phyloP scores from a whole-genome alignment of 2,329 filamentous ascomycete species.

The Mollisia scopiformis region DNA sequence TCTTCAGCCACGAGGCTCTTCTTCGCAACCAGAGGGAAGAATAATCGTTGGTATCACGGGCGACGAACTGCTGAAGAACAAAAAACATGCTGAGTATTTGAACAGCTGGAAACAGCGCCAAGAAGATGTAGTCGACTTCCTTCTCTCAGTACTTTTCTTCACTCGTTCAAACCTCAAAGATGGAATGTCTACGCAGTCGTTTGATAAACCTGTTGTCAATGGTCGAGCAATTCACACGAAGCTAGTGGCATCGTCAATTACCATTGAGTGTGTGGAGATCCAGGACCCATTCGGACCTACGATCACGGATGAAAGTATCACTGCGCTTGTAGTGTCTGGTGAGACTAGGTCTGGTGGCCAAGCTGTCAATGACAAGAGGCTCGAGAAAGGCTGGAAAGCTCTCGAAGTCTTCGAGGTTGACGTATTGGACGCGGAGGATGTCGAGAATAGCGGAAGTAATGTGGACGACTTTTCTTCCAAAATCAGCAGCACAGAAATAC shows the following conservation, averaged over 20 bases:
- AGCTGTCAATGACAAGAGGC: slow-evolving; percentile 83
- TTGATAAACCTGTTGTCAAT: slow-evolving; percentile 38
- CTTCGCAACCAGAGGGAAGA: slow-evolving; percentile 48
- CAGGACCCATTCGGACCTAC: slow-evolving; percentile 90
- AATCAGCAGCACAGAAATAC: slow-evolving; percentile 89
- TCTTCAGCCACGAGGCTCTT: slow-evolving; percentile 51
- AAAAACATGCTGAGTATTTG: slow-evolving; percentile 81
- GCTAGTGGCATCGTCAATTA: slow-evolving; percentile 62
- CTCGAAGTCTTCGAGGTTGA: slow-evolving; percentile 88
- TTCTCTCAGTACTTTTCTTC: slow-evolving; percentile 62
- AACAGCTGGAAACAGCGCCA: slow-evolving; percentile 81
- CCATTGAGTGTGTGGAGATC: slow-evolving; percentile 81
- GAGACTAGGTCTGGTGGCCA: slow-evolving; percentile 85
- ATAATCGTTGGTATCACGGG: slow-evolving; percentile 88
- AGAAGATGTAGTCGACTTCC: slow-evolving; percentile 69
- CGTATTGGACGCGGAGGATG: slow-evolving; percentile 73
- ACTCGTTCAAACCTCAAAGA: slow-evolving; percentile 41
- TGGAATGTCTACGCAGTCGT: slow-evolving; percentile 34
- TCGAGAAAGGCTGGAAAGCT: slow-evolving; percentile 72
- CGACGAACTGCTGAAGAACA: slow-evolving; percentile 83
- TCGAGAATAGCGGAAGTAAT: slow-evolving; percentile 45
- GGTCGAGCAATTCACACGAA: slow-evolving; percentile 56
- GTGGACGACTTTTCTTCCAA: slow-evolving; percentile 74
- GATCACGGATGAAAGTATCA: slow-evolving; percentile 77
- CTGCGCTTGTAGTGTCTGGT: slow-evolving; percentile 81